Evolutionary conservation across 768 basidiomycete species (phyloP).

Genomic region (Albatrellus ellisii): DNA sequence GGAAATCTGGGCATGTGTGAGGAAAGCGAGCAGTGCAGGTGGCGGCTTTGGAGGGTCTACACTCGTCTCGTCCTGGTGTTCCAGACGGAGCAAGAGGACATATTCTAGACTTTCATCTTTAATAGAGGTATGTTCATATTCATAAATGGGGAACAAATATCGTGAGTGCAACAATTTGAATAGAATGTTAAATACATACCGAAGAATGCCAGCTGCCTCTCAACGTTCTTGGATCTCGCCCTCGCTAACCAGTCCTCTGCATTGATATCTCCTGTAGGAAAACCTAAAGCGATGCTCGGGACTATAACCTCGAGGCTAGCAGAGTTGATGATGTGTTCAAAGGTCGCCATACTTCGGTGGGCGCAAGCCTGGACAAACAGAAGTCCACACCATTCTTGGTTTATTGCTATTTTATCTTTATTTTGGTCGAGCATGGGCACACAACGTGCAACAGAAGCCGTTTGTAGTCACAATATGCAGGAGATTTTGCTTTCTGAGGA

Average conservation of each 20-base stretch:
- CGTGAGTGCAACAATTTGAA: conserved; percentile 11
- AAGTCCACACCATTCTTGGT: too few species aligned
- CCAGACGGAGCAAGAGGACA: conserved; percentile 12
- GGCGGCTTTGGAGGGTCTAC: conserved; percentile 19
- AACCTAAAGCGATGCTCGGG: conserved; percentile 49
- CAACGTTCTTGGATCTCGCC: conserved; percentile 28
- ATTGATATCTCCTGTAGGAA: conserved; percentile 30
- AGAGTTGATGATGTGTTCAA: conserved; percentile 52
- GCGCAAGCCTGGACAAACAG: too few species aligned
- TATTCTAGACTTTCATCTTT: conserved; percentile 18
- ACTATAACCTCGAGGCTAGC: conserved; percentile 48
- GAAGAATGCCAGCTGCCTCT: conserved; percentile 62
- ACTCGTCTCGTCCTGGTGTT: conserved; percentile 23
- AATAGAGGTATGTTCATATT: conserved; percentile 23
- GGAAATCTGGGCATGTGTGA: conserved; percentile 62
- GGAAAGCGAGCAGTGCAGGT: conserved; percentile 36
- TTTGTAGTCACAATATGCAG: too few species aligned
- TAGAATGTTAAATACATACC: too few species aligned
- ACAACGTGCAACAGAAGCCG: too few species aligned
- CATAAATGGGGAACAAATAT: conserved; percentile 7
- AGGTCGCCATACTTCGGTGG: conserved; percentile 28
- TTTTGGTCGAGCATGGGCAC: too few species aligned
- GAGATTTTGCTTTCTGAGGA: too few species aligned
- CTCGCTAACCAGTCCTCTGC: conserved; percentile 44
- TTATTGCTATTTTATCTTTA: too few species aligned